phyloP scores from a whole-genome alignment of 371 early-diverging fungal species.

The Caulochytrium protostelioides region DNA sequence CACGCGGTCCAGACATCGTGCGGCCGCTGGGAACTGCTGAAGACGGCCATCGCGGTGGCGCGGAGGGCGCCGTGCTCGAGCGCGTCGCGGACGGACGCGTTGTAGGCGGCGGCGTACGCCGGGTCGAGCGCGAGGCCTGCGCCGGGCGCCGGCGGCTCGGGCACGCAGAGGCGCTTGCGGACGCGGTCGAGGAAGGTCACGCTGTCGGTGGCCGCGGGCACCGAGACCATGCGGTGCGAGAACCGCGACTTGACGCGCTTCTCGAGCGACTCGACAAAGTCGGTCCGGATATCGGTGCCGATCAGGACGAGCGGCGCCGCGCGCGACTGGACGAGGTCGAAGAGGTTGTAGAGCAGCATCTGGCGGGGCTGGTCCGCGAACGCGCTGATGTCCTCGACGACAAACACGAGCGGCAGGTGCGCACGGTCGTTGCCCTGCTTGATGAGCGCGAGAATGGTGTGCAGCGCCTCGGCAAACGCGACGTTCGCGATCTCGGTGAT shows the following conservation, averaged over 20 bases:
- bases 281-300: conserved; percentile 11
- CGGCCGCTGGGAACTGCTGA: too few relatives aligned
- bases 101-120: too few relatives aligned
- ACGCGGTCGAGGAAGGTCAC: too few relatives aligned
- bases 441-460: background rate
- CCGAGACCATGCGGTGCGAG: too few relatives aligned
- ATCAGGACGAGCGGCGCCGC: conserved; percentile 45
- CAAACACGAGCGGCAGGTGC: conserved; percentile 44
- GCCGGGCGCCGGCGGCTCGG: too few relatives aligned
- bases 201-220: too few relatives aligned
- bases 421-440: background rate
- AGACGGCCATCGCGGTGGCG: too few relatives aligned
- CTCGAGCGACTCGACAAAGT: conserved; percentile 60
- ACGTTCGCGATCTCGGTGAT: conserved; percentile 3
- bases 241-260: conserved; percentile 88
- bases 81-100: too few relatives aligned
- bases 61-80: too few relatives aligned
- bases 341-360: conserved; percentile 68
- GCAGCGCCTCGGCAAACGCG: background rate
- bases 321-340: conserved; percentile 67
- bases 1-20: too few relatives aligned
- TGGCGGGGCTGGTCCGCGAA: conserved; percentile 77
- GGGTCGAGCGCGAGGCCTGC: too few relatives aligned
- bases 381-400: conserved; percentile 73
- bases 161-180: too few relatives aligned